Conservation (phyloP, 2,329 filamentous ascomycete genomes). For the Ploettnerulaceae sp. region DNA sequence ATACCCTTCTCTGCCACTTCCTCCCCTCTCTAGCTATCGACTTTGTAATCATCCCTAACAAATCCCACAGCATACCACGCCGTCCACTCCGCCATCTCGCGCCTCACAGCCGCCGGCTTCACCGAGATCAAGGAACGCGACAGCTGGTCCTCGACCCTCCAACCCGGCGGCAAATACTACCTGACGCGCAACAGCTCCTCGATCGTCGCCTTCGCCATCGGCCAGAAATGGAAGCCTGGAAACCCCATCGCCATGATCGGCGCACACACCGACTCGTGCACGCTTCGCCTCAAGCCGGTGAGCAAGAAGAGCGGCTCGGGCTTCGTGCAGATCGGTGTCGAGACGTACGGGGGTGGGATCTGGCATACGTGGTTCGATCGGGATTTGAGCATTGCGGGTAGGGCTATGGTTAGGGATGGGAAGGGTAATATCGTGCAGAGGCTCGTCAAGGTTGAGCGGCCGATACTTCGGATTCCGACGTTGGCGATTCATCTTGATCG, state of each 20-base stretch:
- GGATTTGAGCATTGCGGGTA: slow-evolving; percentile 83
- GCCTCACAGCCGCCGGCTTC: slow-evolving; percentile 81
- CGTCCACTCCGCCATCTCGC: slow-evolving; percentile 70
- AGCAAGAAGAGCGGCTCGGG: slow-evolving; percentile 83
- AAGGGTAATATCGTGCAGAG: slow-evolving; percentile 74
- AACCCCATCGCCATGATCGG: slow-evolving; percentile 91
- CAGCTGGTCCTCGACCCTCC: slow-evolving; percentile 73
- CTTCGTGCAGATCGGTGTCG: slow-evolving; percentile 90
- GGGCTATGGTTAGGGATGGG: slow-evolving; percentile 72
- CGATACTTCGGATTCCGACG: slow-evolving; percentile 87
- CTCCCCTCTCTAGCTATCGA: slow-evolving; percentile 13
- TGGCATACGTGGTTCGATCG: slow-evolving; percentile 99
- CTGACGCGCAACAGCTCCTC: slow-evolving; percentile 90
- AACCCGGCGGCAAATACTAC: slow-evolving; percentile 91
- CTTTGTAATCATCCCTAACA: slow-evolving; percentile 6
- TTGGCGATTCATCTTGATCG: slow-evolving; percentile 92
- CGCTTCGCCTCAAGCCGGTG: slow-evolving; percentile 87
- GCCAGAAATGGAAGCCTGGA: slow-evolving; percentile 83
- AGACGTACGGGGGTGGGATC: slow-evolving; percentile 93
- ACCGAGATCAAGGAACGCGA: slow-evolving; percentile 84
- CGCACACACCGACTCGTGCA: slow-evolving; percentile 92
- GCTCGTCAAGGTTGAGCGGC: slow-evolving; percentile 84
- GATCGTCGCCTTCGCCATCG: slow-evolving; percentile 87
- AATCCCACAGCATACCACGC: slow-evolving; percentile 99
- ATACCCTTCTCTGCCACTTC: slow-evolving; percentile 10